Conservation (phyloP, 2,329 filamentous ascomycete genomes). For the Lasiodiplodia theobromae region DNA sequence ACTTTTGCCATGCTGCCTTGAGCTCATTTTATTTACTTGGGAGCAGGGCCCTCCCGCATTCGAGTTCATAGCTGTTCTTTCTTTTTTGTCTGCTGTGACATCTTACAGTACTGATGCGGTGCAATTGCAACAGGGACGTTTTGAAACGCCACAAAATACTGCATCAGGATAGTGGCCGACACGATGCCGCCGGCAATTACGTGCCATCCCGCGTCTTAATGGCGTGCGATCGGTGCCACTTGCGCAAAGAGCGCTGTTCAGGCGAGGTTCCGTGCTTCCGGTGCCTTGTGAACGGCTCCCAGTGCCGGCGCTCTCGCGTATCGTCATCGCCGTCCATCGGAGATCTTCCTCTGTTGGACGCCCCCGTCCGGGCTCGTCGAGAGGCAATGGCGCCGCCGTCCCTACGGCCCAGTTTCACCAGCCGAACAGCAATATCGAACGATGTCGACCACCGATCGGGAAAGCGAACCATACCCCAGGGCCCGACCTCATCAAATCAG, state of each 20-base stretch:
- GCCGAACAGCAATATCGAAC: too few species aligned
- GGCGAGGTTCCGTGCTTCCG: not conserved
- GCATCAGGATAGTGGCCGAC: not conserved
- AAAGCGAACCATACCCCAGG: too few species aligned
- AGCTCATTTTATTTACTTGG: too few species aligned
- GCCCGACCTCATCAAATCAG: too few species aligned
- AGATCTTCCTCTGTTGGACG: too few species aligned
- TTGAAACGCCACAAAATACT: not conserved
- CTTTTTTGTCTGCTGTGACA: not conserved
- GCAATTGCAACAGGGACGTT: not conserved
- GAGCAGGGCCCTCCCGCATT: not conserved
- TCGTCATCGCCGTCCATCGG: not conserved
- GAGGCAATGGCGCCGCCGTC: too few species aligned
- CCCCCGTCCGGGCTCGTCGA: too few species aligned
- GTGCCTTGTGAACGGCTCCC: not conserved
- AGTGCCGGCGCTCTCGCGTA: not conserved
- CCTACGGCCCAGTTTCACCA: too few species aligned
- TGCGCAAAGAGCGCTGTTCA: slow-evolving; percentile 14
- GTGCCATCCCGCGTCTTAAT: not conserved
- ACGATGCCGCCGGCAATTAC: not conserved
- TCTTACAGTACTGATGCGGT: too few species aligned
- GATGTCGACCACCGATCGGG: too few species aligned
- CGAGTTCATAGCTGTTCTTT: not conserved
- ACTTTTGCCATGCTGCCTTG: too few species aligned
- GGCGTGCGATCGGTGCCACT: slow-evolving; percentile 4